These are phyloP conservation scores for Leavenworthia alabamica DNA, from an alignment of 345 rosid genomes.

Conservation along the genomic window DNA sequence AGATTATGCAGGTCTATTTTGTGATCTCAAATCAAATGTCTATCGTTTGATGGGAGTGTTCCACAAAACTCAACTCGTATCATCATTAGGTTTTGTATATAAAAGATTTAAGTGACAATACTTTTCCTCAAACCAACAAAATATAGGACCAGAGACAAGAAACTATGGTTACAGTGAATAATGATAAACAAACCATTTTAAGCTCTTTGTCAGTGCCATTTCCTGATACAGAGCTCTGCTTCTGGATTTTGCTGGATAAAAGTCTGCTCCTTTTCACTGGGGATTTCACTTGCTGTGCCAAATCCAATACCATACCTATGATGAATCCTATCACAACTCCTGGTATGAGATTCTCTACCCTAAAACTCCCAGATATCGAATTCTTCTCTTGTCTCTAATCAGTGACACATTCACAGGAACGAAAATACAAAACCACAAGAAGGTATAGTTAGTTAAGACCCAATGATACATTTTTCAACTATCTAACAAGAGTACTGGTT, in stretches of 20 bases:
- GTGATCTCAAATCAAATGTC: not conserved
- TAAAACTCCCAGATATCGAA: conserved; percentile 58
- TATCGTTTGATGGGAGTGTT: not conserved
- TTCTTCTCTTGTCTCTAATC: conserved; percentile 46
- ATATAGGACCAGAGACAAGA: not conserved
- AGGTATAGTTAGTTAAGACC: not conserved
- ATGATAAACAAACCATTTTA: conserved; percentile 53
- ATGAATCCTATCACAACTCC: conserved; percentile 83
- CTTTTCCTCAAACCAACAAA: not conserved
- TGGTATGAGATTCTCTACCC: conserved; percentile 69
- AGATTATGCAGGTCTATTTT: not conserved
- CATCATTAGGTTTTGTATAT: not conserved
- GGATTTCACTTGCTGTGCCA: conserved; percentile 42
- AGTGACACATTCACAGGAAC: conserved; percentile 34
- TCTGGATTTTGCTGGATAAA: conserved; percentile 49
- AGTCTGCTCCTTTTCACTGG: conserved; percentile 48
- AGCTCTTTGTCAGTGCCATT: conserved; percentile 53
- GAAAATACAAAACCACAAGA: not conserved
- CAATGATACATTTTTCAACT: too few relatives aligned
- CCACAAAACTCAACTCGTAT: not conserved
- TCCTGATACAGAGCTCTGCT: conserved; percentile 31
- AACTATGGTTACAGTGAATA: not conserved
- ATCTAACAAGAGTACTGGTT: too few relatives aligned
- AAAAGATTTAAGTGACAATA: not conserved
- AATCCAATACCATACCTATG: conserved; percentile 68